phyloP scores from a whole-genome alignment of 2,329 filamentous ascomycete genomes.

The Aspergillus clavatus region DNA sequence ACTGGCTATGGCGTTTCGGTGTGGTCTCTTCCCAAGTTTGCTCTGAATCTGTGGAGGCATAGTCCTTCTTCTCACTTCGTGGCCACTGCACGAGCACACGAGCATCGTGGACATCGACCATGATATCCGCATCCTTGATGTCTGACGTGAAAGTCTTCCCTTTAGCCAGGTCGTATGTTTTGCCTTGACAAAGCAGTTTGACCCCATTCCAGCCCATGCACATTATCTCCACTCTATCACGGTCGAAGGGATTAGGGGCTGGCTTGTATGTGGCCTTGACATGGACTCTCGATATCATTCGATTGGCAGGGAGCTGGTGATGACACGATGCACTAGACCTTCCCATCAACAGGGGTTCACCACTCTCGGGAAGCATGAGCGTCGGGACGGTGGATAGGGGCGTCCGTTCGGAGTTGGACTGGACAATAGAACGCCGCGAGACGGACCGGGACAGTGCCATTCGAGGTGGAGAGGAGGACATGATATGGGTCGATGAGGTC shows the following conservation, averaged over 20 bases:
- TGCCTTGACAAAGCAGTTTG: conserved; percentile 85
- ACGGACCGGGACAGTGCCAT: conserved; percentile 47
- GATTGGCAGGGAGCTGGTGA: conserved; percentile 87
- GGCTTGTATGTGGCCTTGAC: conserved; percentile 81
- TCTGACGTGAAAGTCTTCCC: conserved; percentile 87
- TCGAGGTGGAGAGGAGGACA: conserved; percentile 77
- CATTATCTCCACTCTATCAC: conserved; percentile 77
- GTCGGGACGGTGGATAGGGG: conserved; percentile 81
- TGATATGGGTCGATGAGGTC: conserved; percentile 86
- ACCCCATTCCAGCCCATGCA: conserved; percentile 96
- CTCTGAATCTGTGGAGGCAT: conserved; percentile 55
- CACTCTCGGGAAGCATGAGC: conserved; percentile 73
- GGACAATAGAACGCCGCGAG: conserved; percentile 58
- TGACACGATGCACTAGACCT: conserved; percentile 93
- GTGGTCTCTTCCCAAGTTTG: conserved; percentile 63
- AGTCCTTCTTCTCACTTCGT: conserved; percentile 49
- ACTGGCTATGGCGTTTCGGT: conserved; percentile 32
- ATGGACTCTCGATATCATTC: conserved; percentile 88
- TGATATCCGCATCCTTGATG: conserved; percentile 81
- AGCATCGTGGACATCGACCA: conserved; percentile 90
- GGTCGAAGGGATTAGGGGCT: conserved; percentile 61
- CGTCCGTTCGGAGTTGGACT: conserved; percentile 62
- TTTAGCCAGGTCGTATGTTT: conserved; percentile 79
- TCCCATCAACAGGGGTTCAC: conserved; percentile 79
- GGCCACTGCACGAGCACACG: conserved; percentile 90